Evolutionary conservation across 2,329 filamentous ascomycete species (phyloP).

Genomic region (Xylogone sp.): DNA sequence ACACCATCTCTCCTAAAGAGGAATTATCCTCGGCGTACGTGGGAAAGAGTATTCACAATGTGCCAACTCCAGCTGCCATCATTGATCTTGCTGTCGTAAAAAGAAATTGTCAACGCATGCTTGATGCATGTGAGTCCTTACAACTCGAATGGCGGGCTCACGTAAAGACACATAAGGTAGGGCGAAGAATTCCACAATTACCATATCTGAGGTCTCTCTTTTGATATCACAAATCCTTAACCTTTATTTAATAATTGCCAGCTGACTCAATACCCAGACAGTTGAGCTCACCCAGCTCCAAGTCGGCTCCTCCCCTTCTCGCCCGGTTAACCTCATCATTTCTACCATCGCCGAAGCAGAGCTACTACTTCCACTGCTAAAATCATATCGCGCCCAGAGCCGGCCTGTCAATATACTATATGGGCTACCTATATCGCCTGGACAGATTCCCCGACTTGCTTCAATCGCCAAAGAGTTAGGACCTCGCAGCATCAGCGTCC

Average conservation of each 20-base stretch:
- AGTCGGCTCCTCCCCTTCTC: conserved; percentile 47
- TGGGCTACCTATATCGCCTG: conserved; percentile 62
- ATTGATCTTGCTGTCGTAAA: conserved; percentile 62
- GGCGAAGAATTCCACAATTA: neutral
- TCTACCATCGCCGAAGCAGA: conserved; percentile 70
- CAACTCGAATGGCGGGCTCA: conserved; percentile 66
- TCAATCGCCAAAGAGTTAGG: conserved; percentile 50
- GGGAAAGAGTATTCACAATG: conserved; percentile 52
- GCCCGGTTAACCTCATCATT: conserved; percentile 52
- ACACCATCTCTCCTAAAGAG: too few relatives aligned
- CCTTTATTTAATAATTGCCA: too few relatives aligned
- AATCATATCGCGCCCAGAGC: too few relatives aligned
- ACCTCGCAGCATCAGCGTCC: conserved; percentile 50
- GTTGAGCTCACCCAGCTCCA: conserved; percentile 60
- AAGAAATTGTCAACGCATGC: conserved; percentile 66
- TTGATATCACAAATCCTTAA: too few relatives aligned
- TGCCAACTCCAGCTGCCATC: conserved; percentile 62
- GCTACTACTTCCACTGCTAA: conserved; percentile 53
- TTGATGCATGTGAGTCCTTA: conserved; percentile 53
- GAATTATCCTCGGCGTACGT: conserved; percentile 36
- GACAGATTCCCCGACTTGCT: conserved; percentile 54
- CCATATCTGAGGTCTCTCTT: neutral
- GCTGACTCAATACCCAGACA: conserved; percentile 41
- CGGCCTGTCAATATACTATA: conserved; percentile 35
- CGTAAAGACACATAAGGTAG: conserved; percentile 75